Evolutionary conservation across 768 basidiomycete species (phyloP), one percentile per base, ranked within the genome.

Genomic region (Boletales sp.): DNA sequence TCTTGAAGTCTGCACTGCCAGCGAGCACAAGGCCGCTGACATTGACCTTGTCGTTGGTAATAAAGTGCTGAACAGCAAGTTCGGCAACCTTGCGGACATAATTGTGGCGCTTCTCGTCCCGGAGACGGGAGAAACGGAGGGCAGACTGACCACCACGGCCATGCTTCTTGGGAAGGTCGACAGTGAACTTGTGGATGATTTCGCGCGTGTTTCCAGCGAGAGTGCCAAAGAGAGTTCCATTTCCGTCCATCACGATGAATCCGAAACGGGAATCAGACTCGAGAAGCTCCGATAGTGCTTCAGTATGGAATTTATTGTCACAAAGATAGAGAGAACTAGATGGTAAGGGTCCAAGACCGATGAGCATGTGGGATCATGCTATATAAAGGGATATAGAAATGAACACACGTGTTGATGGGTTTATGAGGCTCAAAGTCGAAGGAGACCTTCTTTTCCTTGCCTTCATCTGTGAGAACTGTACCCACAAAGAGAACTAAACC

Each of bases 81-180:
- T 99, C 97, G 45, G 94, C 94, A 51, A 99, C 97, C 72, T 99
- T 99, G 62, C 97, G 89, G 45, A 99, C 95, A 69, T 99, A 99
- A 73, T 98, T 99, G 84, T 98, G 94, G 41, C 97, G 86, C 70
- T 97, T 97, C 75, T 99, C 97, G 69, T 97, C 97, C 64, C 97
- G 89, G 43, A 99, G 83, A 78, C 97, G 95, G 36, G 95, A 91
- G 83, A 99, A 99, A 88, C 97, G 97, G 39, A 98, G 81, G 21
- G 97, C 97, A 48, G 97, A 98, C 72, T 99, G 97, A 71, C 97
- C 97, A 83, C 97, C 97, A 78, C 97, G 94, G 55, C 95, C 95
- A 70, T 98, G 97, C 77, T 99, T 99, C 78, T 99, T 99, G 38
- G 97, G 97, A 10, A 98, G 81, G 71, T 98, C 97, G 66, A 99